A percentile compares a stretch with the other conserved stretches of the same genome.
These are phyloP conservation scores for Selaginella moellendorffii DNA, from an alignment of 75 land plant genomes.

Conservation along the genomic window DNA sequence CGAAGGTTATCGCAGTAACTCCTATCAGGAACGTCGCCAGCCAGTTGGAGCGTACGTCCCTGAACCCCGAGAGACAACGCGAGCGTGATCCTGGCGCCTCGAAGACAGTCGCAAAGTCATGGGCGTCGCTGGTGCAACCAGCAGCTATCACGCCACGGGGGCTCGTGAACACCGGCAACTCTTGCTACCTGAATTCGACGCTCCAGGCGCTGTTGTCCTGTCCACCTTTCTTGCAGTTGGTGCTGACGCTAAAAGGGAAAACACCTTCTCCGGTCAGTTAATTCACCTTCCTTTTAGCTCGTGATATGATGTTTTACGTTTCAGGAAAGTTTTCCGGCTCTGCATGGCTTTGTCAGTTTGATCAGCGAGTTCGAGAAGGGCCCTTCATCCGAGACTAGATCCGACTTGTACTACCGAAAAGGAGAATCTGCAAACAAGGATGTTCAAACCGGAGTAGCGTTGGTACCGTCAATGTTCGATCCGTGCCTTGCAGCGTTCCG, in stretches of 20 bases:
- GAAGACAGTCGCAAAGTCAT: constrained; percentile 17
- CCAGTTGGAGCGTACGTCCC: neutral
- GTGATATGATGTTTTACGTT: neutral
- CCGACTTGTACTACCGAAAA: constrained; percentile 18
- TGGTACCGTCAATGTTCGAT: constrained; percentile 84
- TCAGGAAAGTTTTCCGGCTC: constrained; percentile 62
- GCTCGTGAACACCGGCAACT: constrained; percentile 71
- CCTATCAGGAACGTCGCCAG: neutral
- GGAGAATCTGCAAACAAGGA: constrained; percentile 20
- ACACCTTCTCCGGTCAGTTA: constrained; percentile 53
- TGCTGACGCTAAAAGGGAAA: constrained; percentile 37
- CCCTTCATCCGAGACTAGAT: constrained; percentile 23
- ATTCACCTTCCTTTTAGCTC: neutral
- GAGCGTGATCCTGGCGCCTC: neutral
- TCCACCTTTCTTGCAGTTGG: constrained; percentile 68
- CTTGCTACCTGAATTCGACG: constrained; percentile 88
- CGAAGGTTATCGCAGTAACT: too few relatives aligned
- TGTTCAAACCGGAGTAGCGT: constrained; percentile 51
- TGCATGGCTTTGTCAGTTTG: constrained; percentile 69
- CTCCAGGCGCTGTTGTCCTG: constrained; percentile 88
- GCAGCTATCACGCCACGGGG: constrained; percentile 42
- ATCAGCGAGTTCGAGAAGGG: constrained; percentile 26
- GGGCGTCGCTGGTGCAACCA: constrained; percentile 21
- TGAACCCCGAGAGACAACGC: constrained; percentile 5
- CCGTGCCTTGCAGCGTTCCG: constrained; percentile 51